Evolutionary conservation across 306 rosid species (phyloP), one percentile per base, ranked within the genome.

Genomic region (Sphenostylis stenocarpa): DNA sequence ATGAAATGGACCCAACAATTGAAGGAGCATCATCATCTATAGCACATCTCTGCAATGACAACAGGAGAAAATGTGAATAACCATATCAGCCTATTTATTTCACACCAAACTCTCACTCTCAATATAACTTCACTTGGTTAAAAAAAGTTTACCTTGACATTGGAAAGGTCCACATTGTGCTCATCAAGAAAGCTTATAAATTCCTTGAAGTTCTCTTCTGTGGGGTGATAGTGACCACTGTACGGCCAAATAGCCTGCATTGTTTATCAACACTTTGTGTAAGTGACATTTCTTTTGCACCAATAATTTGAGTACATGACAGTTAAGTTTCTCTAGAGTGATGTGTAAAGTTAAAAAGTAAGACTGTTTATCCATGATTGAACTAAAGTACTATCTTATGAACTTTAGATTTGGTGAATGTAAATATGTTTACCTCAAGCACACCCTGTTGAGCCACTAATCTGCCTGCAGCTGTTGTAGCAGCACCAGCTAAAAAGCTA

Each of bases 221-320:
- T 95, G 41, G 99, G 99, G 80, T 83, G 99, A 73, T 95, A 95
- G 66, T 95, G 99, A 36, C 99, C 99, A 65, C 99, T 95, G 66
- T 95, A 95, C 4, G 99, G 99, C 99, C 99, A 95, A 78, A 95
- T 95, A 26, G 99, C 99, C 98, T 93, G 84, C 71, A 78, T 80
- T 47, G 16, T 68, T 51, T 26, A 55, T n/a, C 28, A 75, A 51
- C 6, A 73, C 23, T 43, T 60, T 61, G 45, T 26, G 51, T 64
- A 45, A 80, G 75, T n/a, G 4, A 41, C 71, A n/a, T 69, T 78
- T 69, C 21, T 67, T 20, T 9, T 68, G 38, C 41, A 26, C 39
- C 44, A 73, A 71, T 62, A 1, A 44, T 44, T 3, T 44, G 9
- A n/a, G 48, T 24, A 0, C 20, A 2, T 61, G 43, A 14, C 7